Percentiles rank a stretch among this genome's conserved stretches.
These are phyloP conservation scores for Termitomyces sp. DNA, from an alignment of 1,284 basidiomycete species.

Conservation along the genomic window DNA sequence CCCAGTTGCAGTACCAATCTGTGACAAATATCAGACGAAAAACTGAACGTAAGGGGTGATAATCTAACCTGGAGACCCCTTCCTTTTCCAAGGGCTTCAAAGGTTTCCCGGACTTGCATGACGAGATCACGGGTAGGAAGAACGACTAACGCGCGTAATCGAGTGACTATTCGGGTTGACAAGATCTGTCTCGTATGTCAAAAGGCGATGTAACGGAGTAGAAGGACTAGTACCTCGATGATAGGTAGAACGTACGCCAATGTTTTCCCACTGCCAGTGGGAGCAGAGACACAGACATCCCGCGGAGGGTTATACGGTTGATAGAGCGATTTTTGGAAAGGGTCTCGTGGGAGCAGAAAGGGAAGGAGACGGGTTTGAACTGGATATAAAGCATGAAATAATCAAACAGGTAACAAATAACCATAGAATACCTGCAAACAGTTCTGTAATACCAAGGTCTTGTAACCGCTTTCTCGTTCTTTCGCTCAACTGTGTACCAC, in stretches of 20 bases:
- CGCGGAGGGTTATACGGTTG: conserved; percentile 65
- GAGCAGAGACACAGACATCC: conserved; percentile 95
- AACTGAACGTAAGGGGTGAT: not conserved
- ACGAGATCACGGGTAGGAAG: conserved; percentile 97
- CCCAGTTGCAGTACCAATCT: conserved; percentile 79
- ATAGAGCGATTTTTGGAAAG: conserved; percentile 53
- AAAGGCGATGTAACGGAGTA: conserved; percentile 2
- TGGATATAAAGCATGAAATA: conserved; percentile 25
- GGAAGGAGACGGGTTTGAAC: conserved; percentile 85
- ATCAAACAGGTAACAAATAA: conserved; percentile 4
- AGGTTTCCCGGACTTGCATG: conserved; percentile 85
- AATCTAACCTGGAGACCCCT: conserved; percentile 74
- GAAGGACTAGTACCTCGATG: conserved; percentile 59
- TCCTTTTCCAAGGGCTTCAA: conserved; percentile 82
- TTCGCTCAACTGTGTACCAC: conserved; percentile 50
- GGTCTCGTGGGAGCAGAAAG: conserved; percentile 55
- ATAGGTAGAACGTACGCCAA: conserved; percentile 92
- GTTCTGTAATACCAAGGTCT: conserved; percentile 73
- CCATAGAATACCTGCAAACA: conserved; percentile 77
- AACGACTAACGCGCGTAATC: conserved; percentile 87
- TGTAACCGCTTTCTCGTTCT: conserved; percentile 60
- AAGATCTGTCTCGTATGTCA: conserved; percentile 48
- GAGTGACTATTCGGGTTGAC: conserved; percentile 68
- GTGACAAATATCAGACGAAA: conserved; percentile 4
- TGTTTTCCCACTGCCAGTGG: conserved; percentile 97